Base-by-base conservation (phyloP, 2,329 filamentous ascomycete species). In the Diaporthe vaccinii region DNA sequence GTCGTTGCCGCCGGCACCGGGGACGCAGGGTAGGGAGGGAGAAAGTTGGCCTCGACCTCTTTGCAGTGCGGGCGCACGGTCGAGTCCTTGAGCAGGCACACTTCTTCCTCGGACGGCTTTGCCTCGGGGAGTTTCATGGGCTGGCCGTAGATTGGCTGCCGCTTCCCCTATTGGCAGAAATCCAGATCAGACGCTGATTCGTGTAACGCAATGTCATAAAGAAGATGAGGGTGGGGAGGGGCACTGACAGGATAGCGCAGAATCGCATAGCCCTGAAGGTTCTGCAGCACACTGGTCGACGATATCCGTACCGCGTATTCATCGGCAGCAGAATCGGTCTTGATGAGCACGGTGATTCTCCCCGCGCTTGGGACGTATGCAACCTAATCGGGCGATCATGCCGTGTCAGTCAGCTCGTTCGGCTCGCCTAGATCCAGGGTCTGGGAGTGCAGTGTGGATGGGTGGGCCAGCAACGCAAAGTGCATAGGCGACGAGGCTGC, bases 241-340 rank as follows among this genome's bases (percentile, higher is more conserved):
- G 22, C 15, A 74, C 62, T 31, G 14, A 74, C 72, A 9, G 78
- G 78, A 31, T 78, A 78, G 20, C 78, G 65, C 20, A 80, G 74
- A 25, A 80, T 75, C 2, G 77, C 71, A 57, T 78, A 80, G 15
- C 77, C 76, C 10, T 80, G 79, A 1, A 80, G 69, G 55, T 79
- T 80, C 61, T 80, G 79, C n/a, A 79, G 55, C 9, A 73, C 70
- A 46, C 79, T 80, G 1, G 78, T 80, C 0, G 79, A 80, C 4
- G 78, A 77, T 4, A 79, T 58, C 22, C 79, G 75, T 25, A 80
- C 73, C 4, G 77, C 78, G 34, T 80, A 79, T 67, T 80, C 79
- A n/a, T 51, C 76, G 0, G 76, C 74, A n/a, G 67, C 25, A 15
- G 59, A 57, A 15, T 79, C 71, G 0, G 79, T 75, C 51, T 78